Evolutionary conservation across 2,329 filamentous ascomycete genomes (phyloP).

Genomic region (Fusarium penzigii): DNA sequence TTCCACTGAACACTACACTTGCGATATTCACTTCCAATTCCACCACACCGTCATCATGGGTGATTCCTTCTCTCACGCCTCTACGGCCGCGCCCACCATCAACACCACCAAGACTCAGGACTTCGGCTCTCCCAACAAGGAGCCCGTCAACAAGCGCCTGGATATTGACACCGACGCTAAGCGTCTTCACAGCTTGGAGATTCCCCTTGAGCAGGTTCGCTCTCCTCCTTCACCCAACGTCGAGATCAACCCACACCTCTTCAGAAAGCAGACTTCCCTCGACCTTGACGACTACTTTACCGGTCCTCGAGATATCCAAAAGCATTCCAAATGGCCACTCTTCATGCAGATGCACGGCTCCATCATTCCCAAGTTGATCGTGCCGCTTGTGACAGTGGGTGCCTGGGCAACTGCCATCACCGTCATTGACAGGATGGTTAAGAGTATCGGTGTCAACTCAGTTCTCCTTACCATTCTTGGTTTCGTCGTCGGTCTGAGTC

Average conservation of each 20-base stretch:
- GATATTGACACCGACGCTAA: slow-evolving; percentile 16
- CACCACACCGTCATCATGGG: slow-evolving; percentile 19
- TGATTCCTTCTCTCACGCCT: slow-evolving; percentile 20
- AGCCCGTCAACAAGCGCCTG: slow-evolving; percentile 14
- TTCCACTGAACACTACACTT: neutral
- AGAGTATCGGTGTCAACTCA: slow-evolving; percentile 37
- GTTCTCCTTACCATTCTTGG: slow-evolving; percentile 71
- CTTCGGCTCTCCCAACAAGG: slow-evolving; percentile 3
- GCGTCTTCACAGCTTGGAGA: slow-evolving; percentile 29
- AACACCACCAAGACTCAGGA: slow-evolving; percentile 11
- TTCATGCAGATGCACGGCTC: slow-evolving; percentile 77
- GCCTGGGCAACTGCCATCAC: slow-evolving; percentile 69
- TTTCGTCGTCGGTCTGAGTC: slow-evolving; percentile 78
- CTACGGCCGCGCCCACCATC: slow-evolving; percentile 20
- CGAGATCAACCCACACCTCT: slow-evolving; percentile 30
- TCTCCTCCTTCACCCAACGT: slow-evolving; percentile 35
- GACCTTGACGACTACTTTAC: slow-evolving; percentile 64
- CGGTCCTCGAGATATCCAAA: slow-evolving; percentile 68
- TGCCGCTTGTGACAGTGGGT: slow-evolving; percentile 65
- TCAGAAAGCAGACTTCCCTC: slow-evolving; percentile 38
- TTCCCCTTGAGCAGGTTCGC: slow-evolving; percentile 30
- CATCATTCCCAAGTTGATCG: slow-evolving; percentile 71
- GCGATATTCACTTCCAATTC: slow-evolving; percentile 4
- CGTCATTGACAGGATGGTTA: slow-evolving; percentile 48
- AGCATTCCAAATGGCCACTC: slow-evolving; percentile 75